Base-by-base conservation (phyloP, 2,329 filamentous ascomycete species). In the Bretziella fagacearum region DNA sequence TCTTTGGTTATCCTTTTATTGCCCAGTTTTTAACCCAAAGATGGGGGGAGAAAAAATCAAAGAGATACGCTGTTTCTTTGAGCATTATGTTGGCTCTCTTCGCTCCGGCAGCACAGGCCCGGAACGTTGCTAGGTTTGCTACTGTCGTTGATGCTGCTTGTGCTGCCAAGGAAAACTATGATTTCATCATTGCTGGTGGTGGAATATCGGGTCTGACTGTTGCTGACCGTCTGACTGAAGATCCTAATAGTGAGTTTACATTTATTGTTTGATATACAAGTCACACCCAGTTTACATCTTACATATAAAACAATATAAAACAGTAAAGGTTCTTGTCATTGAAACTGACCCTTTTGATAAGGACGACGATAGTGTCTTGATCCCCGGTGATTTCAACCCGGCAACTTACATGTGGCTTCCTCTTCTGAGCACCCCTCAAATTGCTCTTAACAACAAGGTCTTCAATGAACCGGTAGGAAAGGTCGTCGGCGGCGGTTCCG, bases 401-500 rank as follows among this genome's bases (percentile, higher is more conserved):
- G 54, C 45, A 2, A 44, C 52, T 2, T 60, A 60, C 40, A 53
- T 61, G 35, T 60, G 58, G 57, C 55, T 54, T 1, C 51, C 49
- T 3, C 50, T 58, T 10, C 40, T 47, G 13, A 58, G 53, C 15
- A 52, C 53, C 1, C 56, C 56, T n/a, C 56, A 59, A 37, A 25
- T 45, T 5, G 57, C 44, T 4, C 54, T 60, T 7, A 56, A 58
- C 26, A 55, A 57, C 48, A 44, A 47, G 13, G 35, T 44, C 11
- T 52, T 52, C 23, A 52, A 44, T 26, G 47, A 44, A 3, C 50
- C 50, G 15, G 32, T 60, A 11, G 61, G 59, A 13, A 53, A 55
- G 23, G 59, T 60, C 11, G 57, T 63, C 32, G 64, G 65, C 15
- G 65, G 65, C 7, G 59, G 61, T 11, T 62, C 59, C 3, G 59